Percentiles rank a stretch among this genome's conserved stretches.
These are phyloP conservation scores for Solanum sitiens DNA, from an alignment of 257 asterid species.

Conservation along the genomic window DNA sequence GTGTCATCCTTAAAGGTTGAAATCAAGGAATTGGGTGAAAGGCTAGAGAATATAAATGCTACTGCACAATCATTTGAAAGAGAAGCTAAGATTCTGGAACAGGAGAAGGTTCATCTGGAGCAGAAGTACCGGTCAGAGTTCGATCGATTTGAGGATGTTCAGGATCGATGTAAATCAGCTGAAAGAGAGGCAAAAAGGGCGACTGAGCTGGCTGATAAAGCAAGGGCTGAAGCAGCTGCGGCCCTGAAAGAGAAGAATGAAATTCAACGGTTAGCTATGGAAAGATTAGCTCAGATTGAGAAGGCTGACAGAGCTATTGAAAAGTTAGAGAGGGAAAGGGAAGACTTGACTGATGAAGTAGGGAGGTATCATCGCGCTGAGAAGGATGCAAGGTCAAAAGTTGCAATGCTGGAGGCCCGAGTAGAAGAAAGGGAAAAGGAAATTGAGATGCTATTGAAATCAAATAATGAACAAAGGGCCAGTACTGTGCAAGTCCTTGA, in stretches of 20 bases:
- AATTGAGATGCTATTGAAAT: conserved; percentile 53
- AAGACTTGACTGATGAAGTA: conserved; percentile 46
- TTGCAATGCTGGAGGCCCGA: conserved; percentile 53
- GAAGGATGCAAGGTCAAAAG: conserved; percentile 59
- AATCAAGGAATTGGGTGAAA: conserved; percentile 55
- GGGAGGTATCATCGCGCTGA: conserved; percentile 53
- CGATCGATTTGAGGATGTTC: conserved; percentile 61
- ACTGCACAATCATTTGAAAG: conserved; percentile 62
- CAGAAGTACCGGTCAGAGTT: conserved; percentile 67
- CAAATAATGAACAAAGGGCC: conserved; percentile 66
- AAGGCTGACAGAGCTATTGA: conserved; percentile 65
- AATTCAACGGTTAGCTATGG: conserved; percentile 67
- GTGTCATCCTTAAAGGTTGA: conserved; percentile 44
- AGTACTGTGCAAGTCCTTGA: conserved; percentile 69
- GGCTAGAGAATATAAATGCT: conserved; percentile 46
- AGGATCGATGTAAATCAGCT: conserved; percentile 73
- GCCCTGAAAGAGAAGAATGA: conserved; percentile 78
- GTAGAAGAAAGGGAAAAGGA: conserved; percentile 74
- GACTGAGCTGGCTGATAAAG: conserved; percentile 80
- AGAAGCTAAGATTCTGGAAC: conserved; percentile 71
- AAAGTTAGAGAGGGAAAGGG: conserved; percentile 53
- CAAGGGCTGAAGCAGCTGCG: conserved; percentile 77
- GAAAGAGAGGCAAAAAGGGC: conserved; percentile 84
- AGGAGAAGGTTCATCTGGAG: conserved; percentile 68
- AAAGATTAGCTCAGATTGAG: conserved; percentile 74